These are phyloP conservation scores for Corylus avellana DNA, from an alignment of 306 rosid species.

Conservation along the genomic window DNA sequence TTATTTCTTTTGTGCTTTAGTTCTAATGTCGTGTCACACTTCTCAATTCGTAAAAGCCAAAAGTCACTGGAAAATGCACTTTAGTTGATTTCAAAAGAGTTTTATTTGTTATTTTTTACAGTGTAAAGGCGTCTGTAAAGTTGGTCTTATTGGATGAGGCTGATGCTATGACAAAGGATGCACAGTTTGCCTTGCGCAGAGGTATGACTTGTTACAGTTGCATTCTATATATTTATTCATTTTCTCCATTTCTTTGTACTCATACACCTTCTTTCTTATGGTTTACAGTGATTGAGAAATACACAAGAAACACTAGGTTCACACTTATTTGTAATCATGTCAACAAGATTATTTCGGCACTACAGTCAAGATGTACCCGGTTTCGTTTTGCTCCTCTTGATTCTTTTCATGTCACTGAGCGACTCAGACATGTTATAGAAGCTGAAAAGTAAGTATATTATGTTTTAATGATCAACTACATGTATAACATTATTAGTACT, in stretches of 20 bases:
- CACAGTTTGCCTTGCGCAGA: conserved; percentile 94
- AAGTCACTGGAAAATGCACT: conserved; percentile 3
- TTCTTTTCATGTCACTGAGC: conserved; percentile 73
- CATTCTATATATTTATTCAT: neutral
- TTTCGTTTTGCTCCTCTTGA: conserved; percentile 98
- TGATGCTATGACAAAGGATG: conserved; percentile 99
- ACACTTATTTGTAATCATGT: conserved; percentile 92
- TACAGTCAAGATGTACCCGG: conserved; percentile 95
- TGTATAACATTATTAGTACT: neutral
- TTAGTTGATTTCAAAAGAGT: conserved; percentile 16
- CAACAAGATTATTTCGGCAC: conserved; percentile 93
- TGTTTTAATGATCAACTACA: conserved; percentile 10
- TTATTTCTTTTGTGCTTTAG: neutral
- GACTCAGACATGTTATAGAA: conserved; percentile 78
- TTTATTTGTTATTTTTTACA: conserved; percentile 14
- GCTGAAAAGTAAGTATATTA: conserved; percentile 63
- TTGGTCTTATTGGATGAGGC: conserved; percentile 91
- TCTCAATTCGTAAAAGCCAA: neutral
- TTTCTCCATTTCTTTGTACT: conserved; percentile 18
- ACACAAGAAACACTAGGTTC: conserved; percentile 85
- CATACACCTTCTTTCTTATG: conserved; percentile 11
- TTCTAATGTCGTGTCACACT: neutral
- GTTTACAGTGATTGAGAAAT: conserved; percentile 84
- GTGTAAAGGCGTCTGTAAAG: conserved; percentile 74
- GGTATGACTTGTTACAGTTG: conserved; percentile 42